Percentiles rank a stretch among this genome's conserved stretches.
phyloP scores from a whole-genome alignment of 2,329 filamentous ascomycete species.

The Aspergillus quadricinctus region DNA sequence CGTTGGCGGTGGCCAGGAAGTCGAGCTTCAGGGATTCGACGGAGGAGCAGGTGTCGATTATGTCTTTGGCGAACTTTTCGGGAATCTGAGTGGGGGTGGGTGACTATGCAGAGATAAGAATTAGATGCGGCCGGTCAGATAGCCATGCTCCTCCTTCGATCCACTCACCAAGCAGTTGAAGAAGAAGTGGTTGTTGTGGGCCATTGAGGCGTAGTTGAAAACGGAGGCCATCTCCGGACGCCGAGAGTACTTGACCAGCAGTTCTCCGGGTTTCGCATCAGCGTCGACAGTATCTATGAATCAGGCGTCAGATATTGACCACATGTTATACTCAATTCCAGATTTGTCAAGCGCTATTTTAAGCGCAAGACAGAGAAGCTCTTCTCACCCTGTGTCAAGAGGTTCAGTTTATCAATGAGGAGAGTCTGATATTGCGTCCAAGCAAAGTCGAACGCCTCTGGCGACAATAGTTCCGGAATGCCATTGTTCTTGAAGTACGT shows the following conservation, averaged over 20 bases:
- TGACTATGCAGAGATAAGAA: slow-evolving; percentile 24
- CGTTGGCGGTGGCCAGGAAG: slow-evolving; percentile 72
- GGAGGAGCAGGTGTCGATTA: slow-evolving; percentile 72
- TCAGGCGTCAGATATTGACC: background rate
- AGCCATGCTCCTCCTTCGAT: background rate
- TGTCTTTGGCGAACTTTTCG: slow-evolving; percentile 51
- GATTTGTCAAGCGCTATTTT: background rate
- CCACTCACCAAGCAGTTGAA: slow-evolving; percentile 43
- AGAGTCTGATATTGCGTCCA: slow-evolving; percentile 79
- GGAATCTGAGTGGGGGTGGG: slow-evolving; percentile 51
- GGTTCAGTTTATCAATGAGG: slow-evolving; percentile 72
- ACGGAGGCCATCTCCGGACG: slow-evolving; percentile 69
- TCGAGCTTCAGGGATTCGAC: slow-evolving; percentile 76
- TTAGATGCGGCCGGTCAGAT: background rate
- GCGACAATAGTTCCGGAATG: slow-evolving; percentile 67
- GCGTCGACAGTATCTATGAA: slow-evolving; percentile 60
- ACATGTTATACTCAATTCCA: background rate
- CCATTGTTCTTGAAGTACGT: slow-evolving; percentile 46
- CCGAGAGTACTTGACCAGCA: slow-evolving; percentile 72
- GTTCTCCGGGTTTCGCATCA: slow-evolving; percentile 58
- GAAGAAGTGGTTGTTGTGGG: slow-evolving; percentile 74
- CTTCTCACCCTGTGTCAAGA: slow-evolving; percentile 62
- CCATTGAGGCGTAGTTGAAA: slow-evolving; percentile 97
- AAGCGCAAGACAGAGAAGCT: slow-evolving; percentile 1
- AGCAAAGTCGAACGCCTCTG: slow-evolving; percentile 66